Evolutionary conservation across 352 stramenopile species (phyloP), one percentile per base, ranked within the genome.

Genomic region (Pilasporangium apinafurcum): DNA sequence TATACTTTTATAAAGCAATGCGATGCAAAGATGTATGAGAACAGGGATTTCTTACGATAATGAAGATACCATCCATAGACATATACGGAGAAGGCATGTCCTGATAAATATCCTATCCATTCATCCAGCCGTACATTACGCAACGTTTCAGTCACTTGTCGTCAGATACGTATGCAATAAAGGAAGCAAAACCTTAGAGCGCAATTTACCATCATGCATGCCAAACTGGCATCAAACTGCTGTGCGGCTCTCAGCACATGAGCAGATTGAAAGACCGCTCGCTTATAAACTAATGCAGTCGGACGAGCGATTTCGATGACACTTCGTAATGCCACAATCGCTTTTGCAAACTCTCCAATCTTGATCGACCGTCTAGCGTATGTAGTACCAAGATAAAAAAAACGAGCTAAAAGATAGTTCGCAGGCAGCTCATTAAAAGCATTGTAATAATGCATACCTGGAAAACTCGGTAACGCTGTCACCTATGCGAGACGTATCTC

Each of bases 31-130:
- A 17, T 12, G 14, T 17, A 24, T 7, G 9, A 2, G 22, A 0
- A 25, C 5, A 18, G 10, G 9, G 6, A 0, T 5, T 37, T 44
- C 53, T 29, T 65, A 86, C 74, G n/a, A 84, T 57, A 13, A 82
- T 56, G 16, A 65, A 48, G 2, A 71, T 44, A 1, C 54, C 68
- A 28, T 78, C 74, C n/a, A 37, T 20, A 7, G 4, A 18, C 9
- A 48, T 65, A 37, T 84, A 82, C 4, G 71, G 71, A 3, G 53
- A 13, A 4, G 74, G 74, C 66, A 83, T 79, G 8, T 38, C 24
- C n/a, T 48, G 54, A 30, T 64, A 75, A 4, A 86, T 33, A 34
- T 48, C 60, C 68, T 82, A 36, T 30, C 31, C 17, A 13, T 31
- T 6, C 3, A 1, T 31, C 18, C 5, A 0, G 5, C 16, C 12